A percentile compares a stretch with the other conserved stretches of the same genome.
phyloP scores from a whole-genome alignment of 2,329 filamentous ascomycete species.

The Metarhizium brunneum region DNA sequence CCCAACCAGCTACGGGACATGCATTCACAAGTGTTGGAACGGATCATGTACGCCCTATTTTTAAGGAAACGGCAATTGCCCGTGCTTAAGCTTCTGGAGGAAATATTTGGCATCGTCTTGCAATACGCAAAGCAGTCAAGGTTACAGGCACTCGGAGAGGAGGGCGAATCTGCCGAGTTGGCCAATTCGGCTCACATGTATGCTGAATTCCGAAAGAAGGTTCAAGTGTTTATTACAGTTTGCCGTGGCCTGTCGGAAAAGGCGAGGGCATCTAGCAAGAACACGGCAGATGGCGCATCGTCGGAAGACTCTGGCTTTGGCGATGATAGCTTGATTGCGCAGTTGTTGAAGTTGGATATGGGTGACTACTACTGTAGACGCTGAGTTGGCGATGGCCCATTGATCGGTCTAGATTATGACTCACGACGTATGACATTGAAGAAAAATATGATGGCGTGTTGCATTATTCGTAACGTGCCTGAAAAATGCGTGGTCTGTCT shows the following conservation, averaged over 20 bases:
- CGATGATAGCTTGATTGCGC: conserved; percentile 53
- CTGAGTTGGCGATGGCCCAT: not conserved
- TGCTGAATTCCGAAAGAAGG: conserved; percentile 57
- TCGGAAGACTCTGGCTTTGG: conserved; percentile 23
- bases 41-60: conserved; percentile 64
- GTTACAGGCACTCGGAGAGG: conserved; percentile 25
- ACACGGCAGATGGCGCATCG: conserved; percentile 4
- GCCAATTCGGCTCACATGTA: conserved; percentile 42
- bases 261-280: conserved; percentile 29
- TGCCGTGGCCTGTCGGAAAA: conserved; percentile 60
- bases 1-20: conserved; percentile 58
- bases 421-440: not conserved
- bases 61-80: conserved; percentile 67
- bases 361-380: conserved; percentile 49
- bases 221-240: conserved; percentile 64
- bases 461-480: too few relatives aligned
- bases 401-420: not conserved
- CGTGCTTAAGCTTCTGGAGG: conserved; percentile 63
- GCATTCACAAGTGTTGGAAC: conserved; percentile 65
- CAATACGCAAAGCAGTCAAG: conserved; percentile 51
- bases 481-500: too few relatives aligned
- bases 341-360: conserved; percentile 65
- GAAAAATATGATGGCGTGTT: not conserved
- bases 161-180: conserved; percentile 7
- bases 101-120: conserved; percentile 65